phyloP scores from a whole-genome alignment of 805 yeast genomes.

The Candida tallmaniae region DNA sequence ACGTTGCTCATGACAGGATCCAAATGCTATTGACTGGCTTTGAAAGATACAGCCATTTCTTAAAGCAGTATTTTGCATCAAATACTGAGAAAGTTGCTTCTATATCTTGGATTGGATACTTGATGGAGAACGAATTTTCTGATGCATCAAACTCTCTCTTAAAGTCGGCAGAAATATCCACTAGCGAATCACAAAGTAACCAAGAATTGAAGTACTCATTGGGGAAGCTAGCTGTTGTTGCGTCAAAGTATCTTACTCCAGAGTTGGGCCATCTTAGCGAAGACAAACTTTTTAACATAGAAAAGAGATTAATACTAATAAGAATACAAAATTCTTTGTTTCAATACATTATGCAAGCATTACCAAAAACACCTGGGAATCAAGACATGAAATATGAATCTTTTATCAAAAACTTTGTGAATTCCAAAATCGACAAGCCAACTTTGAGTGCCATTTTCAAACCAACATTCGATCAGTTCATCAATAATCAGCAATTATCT shows the following conservation, averaged over 20 bases:
- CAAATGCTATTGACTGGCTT: constrained; percentile 54
- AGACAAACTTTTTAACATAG: constrained; percentile 40
- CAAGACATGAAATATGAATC: constrained; percentile 9
- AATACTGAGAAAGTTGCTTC: constrained; percentile 39
- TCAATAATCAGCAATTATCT: constrained; percentile 34
- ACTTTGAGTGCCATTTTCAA: constrained; percentile 15
- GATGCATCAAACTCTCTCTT: constrained; percentile 48
- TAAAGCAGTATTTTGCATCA: constrained; percentile 50
- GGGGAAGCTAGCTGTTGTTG: constrained; percentile 64
- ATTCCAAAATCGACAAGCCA: constrained; percentile 10
- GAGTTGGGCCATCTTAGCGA: constrained; percentile 11
- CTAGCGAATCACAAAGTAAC: constrained; percentile 40
- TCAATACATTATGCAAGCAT: constrained; percentile 10
- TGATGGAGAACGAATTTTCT: constrained; percentile 46
- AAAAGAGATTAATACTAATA: constrained; percentile 43
- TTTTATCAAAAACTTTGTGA: constrained; percentile 16
- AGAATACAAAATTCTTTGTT: constrained; percentile 44
- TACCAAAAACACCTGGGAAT: constrained; percentile 6
- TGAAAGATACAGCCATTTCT: constrained; percentile 44
- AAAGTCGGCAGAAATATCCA: constrained; percentile 27
- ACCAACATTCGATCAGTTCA: constrained; percentile 24
- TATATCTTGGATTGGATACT: constrained; percentile 70
- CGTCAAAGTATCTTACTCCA: constrained; percentile 19
- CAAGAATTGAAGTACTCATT: constrained; percentile 59
- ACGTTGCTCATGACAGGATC: constrained; percentile 48